Percentiles rank a stretch among this genome's conserved stretches.
phyloP scores from a whole-genome alignment of 116 monocot genomes.

The Cymodocea nodosa region DNA sequence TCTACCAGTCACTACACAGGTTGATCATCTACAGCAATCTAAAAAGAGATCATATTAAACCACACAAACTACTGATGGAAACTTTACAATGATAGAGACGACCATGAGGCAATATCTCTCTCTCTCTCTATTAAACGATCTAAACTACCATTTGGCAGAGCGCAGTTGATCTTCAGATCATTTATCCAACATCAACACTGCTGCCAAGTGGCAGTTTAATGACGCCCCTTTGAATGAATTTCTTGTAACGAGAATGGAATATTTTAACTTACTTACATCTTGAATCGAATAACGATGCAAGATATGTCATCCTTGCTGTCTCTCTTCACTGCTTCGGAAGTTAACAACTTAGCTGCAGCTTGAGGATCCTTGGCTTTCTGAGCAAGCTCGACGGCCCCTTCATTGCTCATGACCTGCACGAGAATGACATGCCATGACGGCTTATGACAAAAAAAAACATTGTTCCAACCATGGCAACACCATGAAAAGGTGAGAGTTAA shows the following conservation, averaged over 20 bases:
- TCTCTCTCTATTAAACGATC: not conserved
- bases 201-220: slow-evolving; percentile 3
- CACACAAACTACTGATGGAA: slow-evolving; percentile 5
- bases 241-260: not conserved
- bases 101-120: not conserved
- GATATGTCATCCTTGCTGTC: slow-evolving; percentile 90
- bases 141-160: not conserved
- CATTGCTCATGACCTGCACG: slow-evolving; percentile 63
- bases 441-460: not conserved
- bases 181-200: not conserved
- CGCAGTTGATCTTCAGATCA: not conserved
- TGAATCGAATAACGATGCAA: slow-evolving; percentile 72
- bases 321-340: slow-evolving; percentile 44
- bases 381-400: slow-evolving; percentile 65
- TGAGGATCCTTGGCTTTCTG: slow-evolving; percentile 52
- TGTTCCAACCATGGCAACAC: not conserved
- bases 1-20: not conserved
- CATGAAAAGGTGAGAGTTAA: not conserved
- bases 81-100: slow-evolving; percentile 1
- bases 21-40: not conserved
- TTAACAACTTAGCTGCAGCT: slow-evolving; percentile 59
- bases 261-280: slow-evolving; percentile 6
- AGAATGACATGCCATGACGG: not conserved
- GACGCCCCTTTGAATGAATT: not conserved
- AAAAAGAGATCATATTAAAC: slow-evolving; percentile 5